Percentiles rank a stretch among this genome's conserved stretches.
These are phyloP conservation scores for Lactarius deliciosus DNA, from an alignment of 768 basidiomycete genomes.

Conservation along the genomic window DNA sequence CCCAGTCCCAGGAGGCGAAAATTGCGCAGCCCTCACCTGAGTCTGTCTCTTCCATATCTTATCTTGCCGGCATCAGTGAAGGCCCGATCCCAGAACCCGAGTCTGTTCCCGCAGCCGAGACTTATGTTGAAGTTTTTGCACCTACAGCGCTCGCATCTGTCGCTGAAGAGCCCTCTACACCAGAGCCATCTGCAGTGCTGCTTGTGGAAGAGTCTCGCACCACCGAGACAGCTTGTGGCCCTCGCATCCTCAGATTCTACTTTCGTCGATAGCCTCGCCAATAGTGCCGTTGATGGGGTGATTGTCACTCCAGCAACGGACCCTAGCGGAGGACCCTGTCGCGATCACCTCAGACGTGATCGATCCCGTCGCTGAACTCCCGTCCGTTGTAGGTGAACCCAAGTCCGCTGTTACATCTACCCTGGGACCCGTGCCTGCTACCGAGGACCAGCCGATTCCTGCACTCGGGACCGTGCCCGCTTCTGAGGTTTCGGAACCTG, in stretches of 20 bases:
- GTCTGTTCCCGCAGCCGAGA: conserved; percentile 25
- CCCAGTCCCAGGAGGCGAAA: conserved; percentile 11
- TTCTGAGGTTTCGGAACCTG: not conserved
- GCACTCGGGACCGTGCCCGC: not conserved
- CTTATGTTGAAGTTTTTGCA: conserved; percentile 13
- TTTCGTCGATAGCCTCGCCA: not conserved
- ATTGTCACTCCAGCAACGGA: not conserved
- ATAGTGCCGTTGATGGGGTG: not conserved
- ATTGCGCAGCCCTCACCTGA: not conserved
- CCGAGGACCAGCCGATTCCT: not conserved
- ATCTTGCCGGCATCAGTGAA: conserved; percentile 5
- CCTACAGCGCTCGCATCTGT: conserved; percentile 14
- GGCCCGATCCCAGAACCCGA: conserved; percentile 35
- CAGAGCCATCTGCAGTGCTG: conserved; percentile 2
- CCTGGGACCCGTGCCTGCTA: not conserved
- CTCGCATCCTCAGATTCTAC: not conserved
- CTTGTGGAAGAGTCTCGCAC: not conserved
- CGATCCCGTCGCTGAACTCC: not conserved
- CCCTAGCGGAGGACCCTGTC: not conserved
- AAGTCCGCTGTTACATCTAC: not conserved
- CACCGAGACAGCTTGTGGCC: not conserved
- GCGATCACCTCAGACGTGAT: not conserved
- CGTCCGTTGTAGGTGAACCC: not conserved
- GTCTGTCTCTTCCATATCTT: not conserved
- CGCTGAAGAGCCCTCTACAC: conserved; percentile 1